phyloP scores from a whole-genome alignment of 306 rosid species.

The Lathyrus oleraceus region DNA sequence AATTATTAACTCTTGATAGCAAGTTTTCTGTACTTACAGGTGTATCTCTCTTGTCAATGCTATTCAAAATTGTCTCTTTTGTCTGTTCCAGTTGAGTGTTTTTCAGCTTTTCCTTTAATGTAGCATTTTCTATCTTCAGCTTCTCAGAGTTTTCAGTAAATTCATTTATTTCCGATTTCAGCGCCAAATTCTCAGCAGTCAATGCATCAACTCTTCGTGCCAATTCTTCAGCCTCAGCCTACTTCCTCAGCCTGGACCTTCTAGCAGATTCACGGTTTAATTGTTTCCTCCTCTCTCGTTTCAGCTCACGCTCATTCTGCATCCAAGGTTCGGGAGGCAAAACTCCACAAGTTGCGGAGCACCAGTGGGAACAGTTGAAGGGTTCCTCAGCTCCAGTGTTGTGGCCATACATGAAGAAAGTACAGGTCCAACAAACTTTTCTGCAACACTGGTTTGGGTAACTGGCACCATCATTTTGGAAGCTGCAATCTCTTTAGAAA shows the following conservation, averaged over 20 bases:
- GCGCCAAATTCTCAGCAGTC: conserved; percentile 56
- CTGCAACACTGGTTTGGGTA: too few relatives aligned
- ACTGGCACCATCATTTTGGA: too few relatives aligned
- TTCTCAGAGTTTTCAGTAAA: conserved; percentile 66
- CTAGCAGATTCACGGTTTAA: conserved; percentile 98
- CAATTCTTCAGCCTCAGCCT: conserved; percentile 93
- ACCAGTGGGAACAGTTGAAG: too few relatives aligned
- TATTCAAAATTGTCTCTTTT: conserved; percentile 52
- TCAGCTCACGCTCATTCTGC: conserved; percentile 85
- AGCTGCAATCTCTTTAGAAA: conserved; percentile 46
- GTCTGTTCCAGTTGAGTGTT: conserved; percentile 53
- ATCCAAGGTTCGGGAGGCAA: conserved; percentile 75
- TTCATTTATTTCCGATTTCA: conserved; percentile 66
- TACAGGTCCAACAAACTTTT: too few relatives aligned
- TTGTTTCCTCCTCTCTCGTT: conserved; percentile 95
- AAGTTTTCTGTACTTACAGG: conserved; percentile 74
- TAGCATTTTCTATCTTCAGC: conserved; percentile 72
- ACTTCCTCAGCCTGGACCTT: conserved; percentile 96
- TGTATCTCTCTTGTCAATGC: conserved; percentile 53
- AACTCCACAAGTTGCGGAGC: too few relatives aligned
- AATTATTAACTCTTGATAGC: conserved; percentile 68
- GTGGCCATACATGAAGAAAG: too few relatives aligned
- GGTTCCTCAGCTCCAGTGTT: too few relatives aligned
- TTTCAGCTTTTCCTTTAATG: conserved; percentile 69
- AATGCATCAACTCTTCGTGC: conserved; percentile 69